Evolutionary conservation across 1,284 basidiomycete species (phyloP), one percentile per base, ranked within the genome.

Genomic region (Chondrostereum purpureum): DNA sequence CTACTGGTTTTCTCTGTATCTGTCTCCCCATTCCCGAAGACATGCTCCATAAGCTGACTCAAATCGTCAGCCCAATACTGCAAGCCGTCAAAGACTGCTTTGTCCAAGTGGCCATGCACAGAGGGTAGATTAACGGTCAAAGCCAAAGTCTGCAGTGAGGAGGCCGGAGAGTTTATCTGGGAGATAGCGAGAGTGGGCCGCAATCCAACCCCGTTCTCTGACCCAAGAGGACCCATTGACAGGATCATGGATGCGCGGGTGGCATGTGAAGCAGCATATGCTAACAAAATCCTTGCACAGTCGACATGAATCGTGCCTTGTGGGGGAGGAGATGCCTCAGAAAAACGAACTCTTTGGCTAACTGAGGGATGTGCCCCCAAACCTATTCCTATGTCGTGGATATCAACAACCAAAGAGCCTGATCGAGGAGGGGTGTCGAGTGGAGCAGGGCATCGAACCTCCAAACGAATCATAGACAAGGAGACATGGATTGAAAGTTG

Each of bases 21-120:
- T 33, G 53, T 55, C 50, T 55, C 61, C 51, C 47, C 39, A 21
- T 58, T 46, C n/a, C n/a, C n/a, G 53, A 63, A 59, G 20, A 61
- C 57, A 17, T 58, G 63, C 43, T 80, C 86, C 2, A 82, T 57
- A 50, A 85, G 74, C 57, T 88, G 88, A 4, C 80, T 70, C 17
- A 84, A 61, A 58, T 94, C 92, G 58, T 97, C 93, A 5, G 81
- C 83, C 73, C 88, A 89, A 54, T 84, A 83, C 59, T 94, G 91
- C 13, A 96, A 60, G 10, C 78, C 78, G 58, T 94, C 88, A 5
- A 92, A 61, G 2, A 68, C 53, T 4, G 65, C 56, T 57, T 92
- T 92, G 3, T 77, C 72, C 42, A 92, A 55, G 42, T 77, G 67
- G 16, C 79, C 63, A 53, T 81, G 72, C 4, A 87, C 63, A 1